Conservation (phyloP, 2,329 filamentous ascomycete genomes). For the Cercospora beticola region DNA sequence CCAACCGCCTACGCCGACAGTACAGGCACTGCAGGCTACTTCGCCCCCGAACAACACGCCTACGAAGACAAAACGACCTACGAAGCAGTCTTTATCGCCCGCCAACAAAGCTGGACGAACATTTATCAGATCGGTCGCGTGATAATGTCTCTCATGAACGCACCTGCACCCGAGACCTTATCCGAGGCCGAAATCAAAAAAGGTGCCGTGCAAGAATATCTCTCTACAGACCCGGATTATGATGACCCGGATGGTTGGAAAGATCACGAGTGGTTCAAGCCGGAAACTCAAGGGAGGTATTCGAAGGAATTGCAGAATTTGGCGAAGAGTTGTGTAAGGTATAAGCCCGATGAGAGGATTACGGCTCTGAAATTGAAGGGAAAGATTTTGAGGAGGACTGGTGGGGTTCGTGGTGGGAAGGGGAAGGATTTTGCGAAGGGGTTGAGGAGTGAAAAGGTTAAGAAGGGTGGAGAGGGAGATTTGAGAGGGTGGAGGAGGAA, state of each 20-base stretch:
- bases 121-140: conserved; percentile 4
- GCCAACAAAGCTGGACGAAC: conserved; percentile 8
- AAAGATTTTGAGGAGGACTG: conserved; percentile 5
- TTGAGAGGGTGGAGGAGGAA: neutral
- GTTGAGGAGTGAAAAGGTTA: neutral
- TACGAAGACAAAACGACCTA: neutral
- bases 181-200: neutral
- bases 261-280: neutral
- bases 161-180: neutral
- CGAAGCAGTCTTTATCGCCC: neutral
- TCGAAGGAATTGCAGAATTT: neutral
- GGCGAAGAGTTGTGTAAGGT: conserved; percentile 1
- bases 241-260: neutral
- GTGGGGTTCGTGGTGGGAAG: neutral
- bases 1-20: neutral
- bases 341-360: neutral
- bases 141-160: conserved; percentile 1
- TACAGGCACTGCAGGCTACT: neutral
- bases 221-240: neutral
- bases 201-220: neutral
- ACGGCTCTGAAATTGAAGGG: neutral
- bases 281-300: neutral
- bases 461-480: neutral
- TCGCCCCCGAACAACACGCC: conserved; percentile 1
- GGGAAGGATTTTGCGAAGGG: neutral